phyloP scores from a whole-genome alignment of 2,329 filamentous ascomycete genomes.

The Pezicula radicicola region DNA sequence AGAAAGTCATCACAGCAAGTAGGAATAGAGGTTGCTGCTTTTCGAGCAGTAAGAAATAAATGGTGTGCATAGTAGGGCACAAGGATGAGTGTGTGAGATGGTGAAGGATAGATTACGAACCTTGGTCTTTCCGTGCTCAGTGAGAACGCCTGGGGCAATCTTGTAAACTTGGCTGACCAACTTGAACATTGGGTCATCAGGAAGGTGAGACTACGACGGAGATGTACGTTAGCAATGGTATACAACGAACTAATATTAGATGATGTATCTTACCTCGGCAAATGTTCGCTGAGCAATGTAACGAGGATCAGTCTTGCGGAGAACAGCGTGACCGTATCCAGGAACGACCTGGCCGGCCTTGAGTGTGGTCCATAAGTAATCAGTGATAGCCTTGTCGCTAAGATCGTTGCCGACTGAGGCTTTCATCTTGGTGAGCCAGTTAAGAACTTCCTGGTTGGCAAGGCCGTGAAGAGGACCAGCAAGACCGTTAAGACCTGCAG shows the following conservation, averaged over 20 bases:
- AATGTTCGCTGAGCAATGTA: constrained; percentile 99
- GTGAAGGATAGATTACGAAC: background rate
- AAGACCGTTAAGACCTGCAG: constrained; percentile 96
- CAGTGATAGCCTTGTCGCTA: constrained; percentile 92
- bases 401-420: constrained; percentile 88
- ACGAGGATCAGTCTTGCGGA: constrained; percentile 99
- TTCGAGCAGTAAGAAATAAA: constrained; percentile 51
- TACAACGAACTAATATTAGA: constrained; percentile 40
- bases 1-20: constrained; percentile 40
- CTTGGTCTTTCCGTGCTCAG: constrained; percentile 99
- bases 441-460: constrained; percentile 98
- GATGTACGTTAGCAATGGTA: constrained; percentile 24
- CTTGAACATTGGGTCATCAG: constrained; percentile 62
- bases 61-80: no score
- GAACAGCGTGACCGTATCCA: constrained; percentile 97
- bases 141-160: constrained; percentile 96
- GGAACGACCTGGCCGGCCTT: constrained; percentile 95
- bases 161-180: constrained; percentile 99
- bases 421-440: constrained; percentile 99
- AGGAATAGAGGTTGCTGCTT: background rate
- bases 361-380: constrained; percentile 98
- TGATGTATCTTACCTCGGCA: constrained; percentile 41
- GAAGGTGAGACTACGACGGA: constrained; percentile 23
- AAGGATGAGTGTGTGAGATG: constrained; percentile 69
- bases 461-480: constrained; percentile 98